phyloP scores from a whole-genome alignment of 2,329 filamentous ascomycete species.

The Lecanicillium sp. region DNA sequence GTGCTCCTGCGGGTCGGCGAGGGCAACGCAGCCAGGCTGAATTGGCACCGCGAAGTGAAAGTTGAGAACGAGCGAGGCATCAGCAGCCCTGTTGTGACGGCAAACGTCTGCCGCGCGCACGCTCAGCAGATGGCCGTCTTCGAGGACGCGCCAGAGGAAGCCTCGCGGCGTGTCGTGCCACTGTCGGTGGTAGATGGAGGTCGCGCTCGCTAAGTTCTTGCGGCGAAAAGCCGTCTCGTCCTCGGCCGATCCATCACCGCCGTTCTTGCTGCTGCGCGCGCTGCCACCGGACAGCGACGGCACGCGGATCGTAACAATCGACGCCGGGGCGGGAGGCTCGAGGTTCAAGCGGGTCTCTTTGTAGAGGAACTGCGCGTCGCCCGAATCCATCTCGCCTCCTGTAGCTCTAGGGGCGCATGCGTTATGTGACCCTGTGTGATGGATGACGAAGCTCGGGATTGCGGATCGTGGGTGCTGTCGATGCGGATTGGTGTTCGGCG shows the following conservation, averaged over 20 bases:
- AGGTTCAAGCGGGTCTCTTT: conserved; percentile 84
- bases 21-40: conserved; percentile 69
- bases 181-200: conserved; percentile 78
- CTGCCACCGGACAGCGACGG: conserved; percentile 46
- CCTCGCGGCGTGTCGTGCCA: conserved; percentile 70
- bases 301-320: conserved; percentile 65
- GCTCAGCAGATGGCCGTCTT: conserved; percentile 73
- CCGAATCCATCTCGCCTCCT: conserved; percentile 61
- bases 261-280: conserved; percentile 35
- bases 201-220: conserved; percentile 67
- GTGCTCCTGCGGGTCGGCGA: conserved; percentile 73
- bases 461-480: conserved; percentile 10
- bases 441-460: conserved; percentile 15
- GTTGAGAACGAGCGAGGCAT: conserved; percentile 69
- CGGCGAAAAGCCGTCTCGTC: conserved; percentile 70
- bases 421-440: not conserved
- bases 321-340: conserved; percentile 63
- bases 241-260: conserved; percentile 38
- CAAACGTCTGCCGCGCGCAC: conserved; percentile 77
- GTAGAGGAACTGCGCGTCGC: conserved; percentile 62
- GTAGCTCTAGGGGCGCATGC: conserved; percentile 7
- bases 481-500: not conserved
- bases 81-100: conserved; percentile 57
- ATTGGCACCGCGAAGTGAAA: conserved; percentile 72
- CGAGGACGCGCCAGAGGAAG: conserved; percentile 86